phyloP scores from a whole-genome alignment of 306 rosid genomes.

The Gastrolobium villosum region DNA sequence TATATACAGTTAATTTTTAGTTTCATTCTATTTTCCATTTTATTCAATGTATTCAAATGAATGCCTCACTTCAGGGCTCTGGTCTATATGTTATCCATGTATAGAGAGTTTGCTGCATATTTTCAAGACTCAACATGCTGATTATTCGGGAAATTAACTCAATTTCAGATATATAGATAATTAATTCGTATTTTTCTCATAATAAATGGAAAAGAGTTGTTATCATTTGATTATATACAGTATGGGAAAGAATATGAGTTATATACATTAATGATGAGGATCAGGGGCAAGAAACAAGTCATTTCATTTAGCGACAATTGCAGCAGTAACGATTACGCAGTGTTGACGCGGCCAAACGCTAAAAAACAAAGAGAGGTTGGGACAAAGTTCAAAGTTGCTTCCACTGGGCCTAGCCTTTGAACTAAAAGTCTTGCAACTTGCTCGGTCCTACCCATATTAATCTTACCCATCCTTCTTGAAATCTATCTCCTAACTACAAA shows the following conservation, averaged over 20 bases:
- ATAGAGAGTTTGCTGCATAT: not conserved
- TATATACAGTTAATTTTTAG: no score
- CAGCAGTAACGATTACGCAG: conserved; percentile 36
- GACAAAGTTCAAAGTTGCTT: conserved; percentile 48
- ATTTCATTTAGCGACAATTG: conserved; percentile 1
- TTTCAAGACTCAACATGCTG: not conserved
- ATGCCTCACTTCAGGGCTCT: not conserved
- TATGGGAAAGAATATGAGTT: not conserved
- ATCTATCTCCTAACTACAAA: conserved; percentile 43
- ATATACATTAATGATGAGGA: not conserved
- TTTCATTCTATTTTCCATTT: no score
- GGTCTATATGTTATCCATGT: not conserved
- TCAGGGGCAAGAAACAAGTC: conserved; percentile 3
- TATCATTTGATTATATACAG: not conserved
- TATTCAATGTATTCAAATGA: not conserved
- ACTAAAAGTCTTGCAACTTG: conserved; percentile 59
- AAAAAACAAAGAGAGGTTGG: not conserved
- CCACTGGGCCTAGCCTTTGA: not conserved
- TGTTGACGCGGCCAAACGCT: conserved; percentile 11
- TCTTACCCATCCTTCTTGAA: conserved; percentile 46
- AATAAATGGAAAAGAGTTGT: not conserved
- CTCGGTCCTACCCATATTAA: conserved; percentile 37
- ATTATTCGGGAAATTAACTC: not conserved
- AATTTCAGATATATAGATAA: not conserved
- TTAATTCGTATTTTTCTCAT: not conserved